Evolutionary conservation across 805 yeast genomes (phyloP).

Genomic region (Ogataea methanolica): DNA sequence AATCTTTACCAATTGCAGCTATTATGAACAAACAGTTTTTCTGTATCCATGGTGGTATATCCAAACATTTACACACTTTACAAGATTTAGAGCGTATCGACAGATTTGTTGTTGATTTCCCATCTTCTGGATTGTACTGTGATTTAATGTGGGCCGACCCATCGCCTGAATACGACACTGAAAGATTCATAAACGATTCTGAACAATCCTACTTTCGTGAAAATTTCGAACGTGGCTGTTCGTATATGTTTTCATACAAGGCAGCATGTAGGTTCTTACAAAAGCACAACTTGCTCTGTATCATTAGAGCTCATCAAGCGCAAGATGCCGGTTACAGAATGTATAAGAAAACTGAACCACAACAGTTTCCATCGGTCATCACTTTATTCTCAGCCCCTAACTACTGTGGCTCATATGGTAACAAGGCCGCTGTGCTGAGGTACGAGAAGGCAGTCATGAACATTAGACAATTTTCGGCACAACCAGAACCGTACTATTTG

Average conservation of each 20-base stretch:
- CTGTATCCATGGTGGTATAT: constrained; percentile 95
- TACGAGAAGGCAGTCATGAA: constrained; percentile 92
- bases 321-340: constrained; percentile 97
- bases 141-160: constrained; percentile 97
- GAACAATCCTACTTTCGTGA: constrained; percentile 46
- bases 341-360: constrained; percentile 77
- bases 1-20: constrained; percentile 87
- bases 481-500: constrained; percentile 95
- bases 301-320: constrained; percentile 95
- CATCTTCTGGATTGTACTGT: constrained; percentile 90
- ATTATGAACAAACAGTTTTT: constrained; percentile 90
- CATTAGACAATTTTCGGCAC: constrained; percentile 86
- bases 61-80: constrained; percentile 72
- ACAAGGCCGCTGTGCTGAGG: constrained; percentile 91
- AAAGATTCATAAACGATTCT: constrained; percentile 29
- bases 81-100: constrained; percentile 66
- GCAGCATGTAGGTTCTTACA: constrained; percentile 80
- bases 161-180: constrained; percentile 73
- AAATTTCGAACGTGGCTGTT: constrained; percentile 80
- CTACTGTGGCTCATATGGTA: constrained; percentile 85
- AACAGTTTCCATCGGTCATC: constrained; percentile 85
- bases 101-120: constrained; percentile 82
- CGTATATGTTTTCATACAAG: constrained; percentile 79
- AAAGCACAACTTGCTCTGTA: constrained; percentile 71
- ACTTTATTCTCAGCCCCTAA: constrained; percentile 96